These are phyloP conservation scores for Phytopythium litorale DNA, from an alignment of 352 stramenopile species.

Conservation along the genomic window DNA sequence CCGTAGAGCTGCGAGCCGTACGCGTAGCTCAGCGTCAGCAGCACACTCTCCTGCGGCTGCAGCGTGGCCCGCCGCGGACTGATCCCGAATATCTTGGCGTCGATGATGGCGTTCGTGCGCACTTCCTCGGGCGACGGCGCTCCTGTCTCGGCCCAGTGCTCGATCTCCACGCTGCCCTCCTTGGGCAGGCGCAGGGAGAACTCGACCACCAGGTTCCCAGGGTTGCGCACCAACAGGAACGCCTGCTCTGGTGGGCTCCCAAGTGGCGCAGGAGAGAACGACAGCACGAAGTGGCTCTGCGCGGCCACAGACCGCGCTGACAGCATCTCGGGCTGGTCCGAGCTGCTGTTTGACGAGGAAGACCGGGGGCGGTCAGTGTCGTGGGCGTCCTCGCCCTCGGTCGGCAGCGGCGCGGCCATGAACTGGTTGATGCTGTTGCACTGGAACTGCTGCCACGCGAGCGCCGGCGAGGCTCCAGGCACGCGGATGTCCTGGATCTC, in stretches of 20 bases:
- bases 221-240: slow-evolving; percentile 84
- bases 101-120: slow-evolving; percentile 74
- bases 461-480: slow-evolving; percentile 35
- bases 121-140: slow-evolving; percentile 79
- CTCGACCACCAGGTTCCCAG: slow-evolving; percentile 75
- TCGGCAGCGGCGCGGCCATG: slow-evolving; percentile 43
- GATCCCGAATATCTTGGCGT: slow-evolving; percentile 72
- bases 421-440: slow-evolving; percentile 72
- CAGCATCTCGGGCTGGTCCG: not conserved
- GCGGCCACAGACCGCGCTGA: slow-evolving; percentile 3
- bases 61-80: slow-evolving; percentile 48
- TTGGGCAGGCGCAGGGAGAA: slow-evolving; percentile 89
- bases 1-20: slow-evolving; percentile 72
- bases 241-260: slow-evolving; percentile 52
- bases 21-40: slow-evolving; percentile 63
- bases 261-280: slow-evolving; percentile 75
- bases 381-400: slow-evolving; percentile 17
- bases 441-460: slow-evolving; percentile 73
- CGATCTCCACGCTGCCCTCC: slow-evolving; percentile 90
- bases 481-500: slow-evolving; percentile 83
- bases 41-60: slow-evolving; percentile 52
- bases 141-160: slow-evolving; percentile 90
- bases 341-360: not conserved
- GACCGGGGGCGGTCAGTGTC: slow-evolving; percentile 7
- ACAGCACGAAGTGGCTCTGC: slow-evolving; percentile 53